Base-by-base conservation (phyloP, 148 eudicot genomes). In the Chenopodium quinoa region DNA sequence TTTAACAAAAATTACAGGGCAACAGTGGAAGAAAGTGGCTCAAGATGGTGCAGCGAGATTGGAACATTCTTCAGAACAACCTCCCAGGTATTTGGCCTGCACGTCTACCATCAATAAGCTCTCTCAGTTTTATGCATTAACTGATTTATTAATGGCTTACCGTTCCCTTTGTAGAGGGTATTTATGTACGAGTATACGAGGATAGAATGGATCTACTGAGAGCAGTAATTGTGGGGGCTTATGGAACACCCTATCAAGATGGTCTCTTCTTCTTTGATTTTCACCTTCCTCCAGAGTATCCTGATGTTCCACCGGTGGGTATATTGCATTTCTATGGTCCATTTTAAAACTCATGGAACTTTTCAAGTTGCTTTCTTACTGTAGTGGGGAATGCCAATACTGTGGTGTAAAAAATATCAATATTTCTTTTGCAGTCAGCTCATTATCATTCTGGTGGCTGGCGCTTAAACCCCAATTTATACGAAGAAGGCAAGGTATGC, bases 401-500 rank as follows among this genome's bases (percentile, higher is more conserved):
- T 37, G 7, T 66, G 60, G 44, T 40, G 4, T 75, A 16, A 2
- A 56, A 72, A 40, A 40, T 5, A 40, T 0, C 32, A 20, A 56
- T 8, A 25, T 58, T 60, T 74, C 50, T 56, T 64, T 78, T 83
- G 85, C 94, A 96, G 99, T 91, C 98, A 23, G 99, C 94, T 44
- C 92, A 92, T 73, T 96, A 96, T 86, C 98, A 92, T 84, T 96
- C 99, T 83, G 99, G 99, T 71, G 99, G 99, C 31, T 96, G 99
- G 99, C 89, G 95, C 79, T 83, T 96, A 86, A 96, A 96, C 80
- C 99, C 99, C 2, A 96, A 96, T 78, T 74, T 96, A 60, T 96
- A 96, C 14, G 98, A 96, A 87, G 99, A 96, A 89, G 99, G 99
- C 76, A 96, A 96, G 86, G 99, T 96, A 34, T 96, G 99, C 84